Evolutionary conservation across 768 basidiomycete species (phyloP).

Genomic region (Lactarius pseudohatsudake): DNA sequence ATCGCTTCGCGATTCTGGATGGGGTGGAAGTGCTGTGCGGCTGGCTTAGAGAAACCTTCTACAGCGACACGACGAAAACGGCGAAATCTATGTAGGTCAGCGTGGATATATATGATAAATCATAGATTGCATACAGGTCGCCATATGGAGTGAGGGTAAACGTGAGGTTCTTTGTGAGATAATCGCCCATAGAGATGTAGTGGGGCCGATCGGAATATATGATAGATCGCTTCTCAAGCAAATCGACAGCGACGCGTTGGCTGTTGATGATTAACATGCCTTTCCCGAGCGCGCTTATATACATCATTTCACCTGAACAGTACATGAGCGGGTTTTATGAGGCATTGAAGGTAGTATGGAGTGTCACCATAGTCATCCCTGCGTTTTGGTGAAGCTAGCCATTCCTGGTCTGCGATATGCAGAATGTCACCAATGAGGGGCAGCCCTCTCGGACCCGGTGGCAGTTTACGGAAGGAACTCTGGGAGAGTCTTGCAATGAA

Average conservation of each 20-base stretch:
- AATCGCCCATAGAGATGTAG: background rate
- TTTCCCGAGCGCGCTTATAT: too few relatives aligned
- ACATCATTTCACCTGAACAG: background rate
- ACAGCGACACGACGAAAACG: background rate
- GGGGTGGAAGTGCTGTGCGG: background rate
- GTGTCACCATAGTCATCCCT: background rate
- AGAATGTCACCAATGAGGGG: background rate
- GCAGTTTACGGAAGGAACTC: background rate
- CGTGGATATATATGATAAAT: background rate
- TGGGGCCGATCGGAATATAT: background rate
- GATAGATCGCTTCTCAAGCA: background rate
- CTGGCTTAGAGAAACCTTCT: background rate
- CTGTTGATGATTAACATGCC: background rate
- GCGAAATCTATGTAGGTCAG: background rate
- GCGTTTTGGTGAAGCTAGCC: background rate
- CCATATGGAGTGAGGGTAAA: background rate
- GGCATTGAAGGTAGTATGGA: background rate
- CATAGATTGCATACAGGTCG: background rate
- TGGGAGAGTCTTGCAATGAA: background rate
- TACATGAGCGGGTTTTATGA: background rate
- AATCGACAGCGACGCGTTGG: background rate
- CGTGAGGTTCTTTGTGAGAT: background rate
- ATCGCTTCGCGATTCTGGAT: slow-evolving; percentile 1
- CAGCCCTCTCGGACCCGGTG: background rate
- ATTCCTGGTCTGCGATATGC: background rate